Evolutionary conservation across 305 asterid species (phyloP).

Genomic region (Solanum chacoense): DNA sequence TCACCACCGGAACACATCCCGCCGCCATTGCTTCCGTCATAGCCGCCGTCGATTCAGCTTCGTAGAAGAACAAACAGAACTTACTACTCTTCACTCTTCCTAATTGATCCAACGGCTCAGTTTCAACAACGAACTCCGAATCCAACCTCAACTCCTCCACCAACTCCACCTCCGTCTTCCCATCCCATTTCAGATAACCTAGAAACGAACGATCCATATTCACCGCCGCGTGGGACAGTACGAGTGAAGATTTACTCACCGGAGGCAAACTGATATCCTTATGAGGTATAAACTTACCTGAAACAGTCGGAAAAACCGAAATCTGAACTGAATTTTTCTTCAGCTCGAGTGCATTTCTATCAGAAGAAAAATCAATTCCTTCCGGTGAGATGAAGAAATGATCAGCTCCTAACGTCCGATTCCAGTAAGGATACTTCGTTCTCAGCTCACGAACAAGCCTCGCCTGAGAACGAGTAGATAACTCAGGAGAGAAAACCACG

Average conservation of each 20-base stretch:
- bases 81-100: constrained; percentile 27
- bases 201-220: background rate
- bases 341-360: constrained; percentile 69
- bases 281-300: constrained; percentile 68
- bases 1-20: constrained; percentile 86
- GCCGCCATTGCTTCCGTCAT: constrained; percentile 48
- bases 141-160: constrained; percentile 45
- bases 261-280: constrained; percentile 74
- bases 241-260: constrained; percentile 4
- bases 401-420: constrained; percentile 85
- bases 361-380: constrained; percentile 66
- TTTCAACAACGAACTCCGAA: constrained; percentile 35
- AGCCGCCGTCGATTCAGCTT: constrained; percentile 32
- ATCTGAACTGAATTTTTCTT: constrained; percentile 79
- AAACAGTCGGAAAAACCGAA: constrained; percentile 55
- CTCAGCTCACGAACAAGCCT: constrained; percentile 56
- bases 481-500: constrained; percentile 55
- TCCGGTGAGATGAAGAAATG: constrained; percentile 56
- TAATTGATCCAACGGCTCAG: constrained; percentile 10
- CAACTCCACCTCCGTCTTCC: constrained; percentile 17
- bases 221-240: constrained; percentile 2
- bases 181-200: constrained; percentile 34
- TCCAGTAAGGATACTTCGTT: constrained; percentile 53
- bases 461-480: constrained; percentile 51
- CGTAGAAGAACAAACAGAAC: constrained; percentile 52